Base-by-base conservation (phyloP, 139 green algal species). In the Chlamydomonas sphaeroides region DNA sequence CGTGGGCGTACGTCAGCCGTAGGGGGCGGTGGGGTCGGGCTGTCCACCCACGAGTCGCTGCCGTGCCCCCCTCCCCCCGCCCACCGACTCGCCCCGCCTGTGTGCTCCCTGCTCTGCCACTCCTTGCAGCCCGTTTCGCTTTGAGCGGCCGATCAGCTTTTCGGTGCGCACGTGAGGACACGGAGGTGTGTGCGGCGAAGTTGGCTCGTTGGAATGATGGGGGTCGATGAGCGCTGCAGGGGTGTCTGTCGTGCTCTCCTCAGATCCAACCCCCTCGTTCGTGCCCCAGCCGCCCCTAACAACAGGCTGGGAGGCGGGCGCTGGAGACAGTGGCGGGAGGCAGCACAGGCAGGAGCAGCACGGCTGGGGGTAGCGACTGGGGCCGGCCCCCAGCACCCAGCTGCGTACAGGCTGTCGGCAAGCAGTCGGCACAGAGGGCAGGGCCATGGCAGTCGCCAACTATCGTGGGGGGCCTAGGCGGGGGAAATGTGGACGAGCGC, bases 61-160 rank as follows among this genome's bases (percentile, higher is more conserved):
- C 61, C 61, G n/a, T 66, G 61, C n/a, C 61, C 61, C 61, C 61
- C 61, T 66, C n/a, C n/a, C 61, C 61, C 61, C 61, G 61, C 61
- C 61, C 61, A 66, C n/a, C 61, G 61, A 66, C 61, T 66, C n/a
- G 61, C 61, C 61, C 61, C 61, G 61, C 61, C 30, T 39, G 59
- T 66, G 61, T 39, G 61, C 61, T 66, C 61, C 61, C 61, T 66
- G 61, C 61, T 66, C 61, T 66, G 61, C 61, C 61, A n/a, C 61
- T 66, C 61, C n/a, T 66, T 66, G 61, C 30, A 39, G 61, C 23
- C 61, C 61, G 30, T 26, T 66, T 36, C 59, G 59, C 59, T 28
- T 36, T 65, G 28, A 65, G 59, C 59, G 59, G 59, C 59, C 59
- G 59, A 65, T 26, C 59, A 65, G 59, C 59, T 28, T 65, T 38